Evolutionary conservation across 768 basidiomycete genomes (phyloP).

Genomic region (Boletus bicolor): DNA sequence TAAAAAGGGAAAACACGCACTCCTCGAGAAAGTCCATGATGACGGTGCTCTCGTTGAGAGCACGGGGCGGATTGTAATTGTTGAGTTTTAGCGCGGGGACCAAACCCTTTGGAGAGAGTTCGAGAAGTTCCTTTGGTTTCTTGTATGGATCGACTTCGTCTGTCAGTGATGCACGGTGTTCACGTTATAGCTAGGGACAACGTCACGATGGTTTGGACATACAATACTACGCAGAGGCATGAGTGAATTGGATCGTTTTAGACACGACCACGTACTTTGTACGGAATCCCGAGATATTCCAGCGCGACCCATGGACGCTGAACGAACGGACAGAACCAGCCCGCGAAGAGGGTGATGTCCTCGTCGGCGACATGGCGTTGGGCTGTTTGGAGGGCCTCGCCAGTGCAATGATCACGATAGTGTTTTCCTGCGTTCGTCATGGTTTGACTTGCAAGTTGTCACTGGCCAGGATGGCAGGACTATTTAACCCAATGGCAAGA

Average conservation of each 20-base stretch:
- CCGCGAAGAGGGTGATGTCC: slow-evolving; percentile 65
- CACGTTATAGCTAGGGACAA: not conserved
- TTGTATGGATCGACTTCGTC: slow-evolving; percentile 83
- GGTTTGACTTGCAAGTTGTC: too few relatives aligned
- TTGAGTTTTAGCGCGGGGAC: slow-evolving; percentile 68
- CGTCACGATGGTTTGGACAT: slow-evolving; percentile 7
- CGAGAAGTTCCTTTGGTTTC: slow-evolving; percentile 76
- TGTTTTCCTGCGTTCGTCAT: slow-evolving; percentile 38
- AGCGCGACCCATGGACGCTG: slow-evolving; percentile 77
- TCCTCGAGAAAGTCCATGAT: slow-evolving; percentile 80
- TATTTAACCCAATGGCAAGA: too few relatives aligned
- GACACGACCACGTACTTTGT: slow-evolving; percentile 46
- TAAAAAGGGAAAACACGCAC: slow-evolving; percentile 35
- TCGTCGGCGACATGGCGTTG: slow-evolving; percentile 43
- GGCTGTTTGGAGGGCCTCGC: slow-evolving; percentile 55
- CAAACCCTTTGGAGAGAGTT: slow-evolving; percentile 78
- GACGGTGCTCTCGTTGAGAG: slow-evolving; percentile 76
- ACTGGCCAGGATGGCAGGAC: too few relatives aligned
- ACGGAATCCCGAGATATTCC: slow-evolving; percentile 66
- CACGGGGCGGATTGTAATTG: slow-evolving; percentile 50
- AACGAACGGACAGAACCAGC: slow-evolving; percentile 80
- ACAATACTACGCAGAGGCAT: slow-evolving; percentile 36
- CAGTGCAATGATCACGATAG: slow-evolving; percentile 44
- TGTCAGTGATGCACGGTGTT: slow-evolving; percentile 22
- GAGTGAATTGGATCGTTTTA: not conserved